Conservation (phyloP, 495 filamentous ascomycete genomes). For the Annulohypoxylon stygium region DNA sequence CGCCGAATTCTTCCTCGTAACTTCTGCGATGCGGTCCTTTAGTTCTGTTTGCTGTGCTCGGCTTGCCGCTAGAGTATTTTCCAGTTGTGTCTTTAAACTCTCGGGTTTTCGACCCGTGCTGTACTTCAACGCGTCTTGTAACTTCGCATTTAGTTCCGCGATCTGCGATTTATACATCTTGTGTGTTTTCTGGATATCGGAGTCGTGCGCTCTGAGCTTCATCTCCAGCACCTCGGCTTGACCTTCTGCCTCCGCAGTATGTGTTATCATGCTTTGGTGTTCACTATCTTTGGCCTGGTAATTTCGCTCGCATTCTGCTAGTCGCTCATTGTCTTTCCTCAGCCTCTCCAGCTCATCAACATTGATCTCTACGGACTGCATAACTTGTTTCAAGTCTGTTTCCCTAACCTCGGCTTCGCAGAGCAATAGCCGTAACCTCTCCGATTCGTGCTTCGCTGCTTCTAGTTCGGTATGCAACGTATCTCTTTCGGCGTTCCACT, state of each 20-base stretch:
- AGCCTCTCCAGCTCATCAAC: constrained; percentile 71
- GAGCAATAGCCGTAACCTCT: constrained; percentile 68
- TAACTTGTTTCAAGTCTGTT: constrained; percentile 67
- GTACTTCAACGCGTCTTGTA: constrained; percentile 57
- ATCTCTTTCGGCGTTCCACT: constrained; percentile 68
- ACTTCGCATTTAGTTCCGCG: constrained; percentile 53
- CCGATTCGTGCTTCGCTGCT: constrained; percentile 64
- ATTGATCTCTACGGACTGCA: constrained; percentile 69
- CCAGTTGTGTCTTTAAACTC: constrained; percentile 52
- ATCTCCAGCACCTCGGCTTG: constrained; percentile 65
- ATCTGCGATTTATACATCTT: constrained; percentile 61
- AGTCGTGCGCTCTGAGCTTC: constrained; percentile 66
- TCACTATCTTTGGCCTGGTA: constrained; percentile 71
- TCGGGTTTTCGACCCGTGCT: constrained; percentile 39
- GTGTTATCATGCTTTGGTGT: constrained; percentile 62
- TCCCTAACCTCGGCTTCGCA: constrained; percentile 72
- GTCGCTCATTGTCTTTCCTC: constrained; percentile 66
- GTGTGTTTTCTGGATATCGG: constrained; percentile 62
- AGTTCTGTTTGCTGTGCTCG: constrained; percentile 59
- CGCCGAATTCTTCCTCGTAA: constrained; percentile 58
- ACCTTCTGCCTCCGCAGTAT: constrained; percentile 64
- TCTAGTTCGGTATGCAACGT: constrained; percentile 67
- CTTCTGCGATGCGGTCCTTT: constrained; percentile 55
- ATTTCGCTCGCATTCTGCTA: constrained; percentile 67
- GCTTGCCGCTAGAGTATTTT: constrained; percentile 54